Percentiles rank a stretch among this genome's conserved stretches.
These are phyloP conservation scores for Corymbia maculata DNA, from an alignment of 345 rosid species.

Conservation along the genomic window DNA sequence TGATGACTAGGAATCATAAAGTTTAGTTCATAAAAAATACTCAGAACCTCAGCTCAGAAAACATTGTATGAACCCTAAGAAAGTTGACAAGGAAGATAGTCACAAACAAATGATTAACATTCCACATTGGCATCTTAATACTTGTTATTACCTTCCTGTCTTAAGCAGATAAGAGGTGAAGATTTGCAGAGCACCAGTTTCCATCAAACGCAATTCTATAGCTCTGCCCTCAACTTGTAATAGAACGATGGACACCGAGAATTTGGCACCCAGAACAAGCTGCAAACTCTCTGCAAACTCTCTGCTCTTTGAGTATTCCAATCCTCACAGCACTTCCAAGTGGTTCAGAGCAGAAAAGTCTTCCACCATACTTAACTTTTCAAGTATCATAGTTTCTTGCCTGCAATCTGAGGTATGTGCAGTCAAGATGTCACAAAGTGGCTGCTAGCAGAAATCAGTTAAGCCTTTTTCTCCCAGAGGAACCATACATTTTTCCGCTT, in stretches of 20 bases:
- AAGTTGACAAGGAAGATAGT: not conserved
- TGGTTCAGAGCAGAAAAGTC: constrained; percentile 6
- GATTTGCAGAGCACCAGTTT: not conserved
- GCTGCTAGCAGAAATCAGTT: not conserved
- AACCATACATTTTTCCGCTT: not conserved
- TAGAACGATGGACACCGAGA: not conserved
- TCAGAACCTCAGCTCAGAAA: not conserved
- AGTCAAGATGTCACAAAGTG: constrained; percentile 23
- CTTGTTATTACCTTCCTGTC: not conserved
- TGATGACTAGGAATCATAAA: not conserved
- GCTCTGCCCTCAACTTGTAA: not conserved
- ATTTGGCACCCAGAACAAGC: not conserved
- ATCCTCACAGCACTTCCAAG: not conserved
- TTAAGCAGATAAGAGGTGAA: not conserved
- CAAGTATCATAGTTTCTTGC: constrained; percentile 67
- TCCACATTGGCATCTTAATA: not conserved
- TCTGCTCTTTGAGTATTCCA: not conserved
- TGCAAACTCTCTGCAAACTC: not conserved
- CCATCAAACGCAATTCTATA: not conserved
- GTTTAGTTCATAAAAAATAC: not conserved
- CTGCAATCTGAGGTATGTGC: constrained; percentile 35
- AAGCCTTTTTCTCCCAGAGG: not conserved
- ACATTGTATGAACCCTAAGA: not conserved
- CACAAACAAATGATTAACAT: not conserved
- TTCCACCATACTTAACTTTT: constrained; percentile 48